Evolutionary conservation across 306 rosid genomes (phyloP), one percentile per base, ranked within the genome.

Genomic region (Fragaria vesca): DNA sequence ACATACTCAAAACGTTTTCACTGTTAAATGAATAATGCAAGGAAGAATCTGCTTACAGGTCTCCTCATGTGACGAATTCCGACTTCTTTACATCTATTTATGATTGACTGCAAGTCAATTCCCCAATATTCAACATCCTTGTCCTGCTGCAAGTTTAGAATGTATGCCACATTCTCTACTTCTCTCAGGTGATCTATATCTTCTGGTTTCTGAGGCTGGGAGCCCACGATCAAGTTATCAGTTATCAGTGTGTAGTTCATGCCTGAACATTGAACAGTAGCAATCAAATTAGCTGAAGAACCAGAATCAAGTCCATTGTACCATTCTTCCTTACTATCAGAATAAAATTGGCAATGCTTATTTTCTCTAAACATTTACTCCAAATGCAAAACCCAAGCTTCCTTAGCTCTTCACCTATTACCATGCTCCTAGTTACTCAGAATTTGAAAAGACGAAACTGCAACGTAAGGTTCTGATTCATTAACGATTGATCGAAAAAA

Each of bases 71-170:
- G 97, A 68, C 83, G 85, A 75, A 95, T 88, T 72, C 90, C 87
- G 16, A 88, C 83, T 79, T 92, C 81, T 78, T 32, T 82, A 66
- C 90, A 90, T 85, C 89, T 84, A 77, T 71, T 75, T 74, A 76
- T 84, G 72, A 92, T 87, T 1, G 88, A 86, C 61, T 79, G 81
- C 80, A 94, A 86, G 82, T 94, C 93, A 69, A 89, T 81, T 67
- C 88, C 97, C 98, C 98, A 92, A 76, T 83, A 94, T 32, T 90
- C 97, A 15, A 91, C 90, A 86, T 92, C 97, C 63, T 77, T 87
- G 84, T 92, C 98, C 79, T 92, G 97, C 81, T 94, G 98, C 90
- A 94, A 87, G 86, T 94, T 94, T 18, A 95, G 84, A 90, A 90
- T 88, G 88, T 89, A 92, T 10, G 93, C 91, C 74, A 94, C 98